Base-by-base conservation (phyloP, 768 basidiomycete species). In the Rickenella mellea region DNA sequence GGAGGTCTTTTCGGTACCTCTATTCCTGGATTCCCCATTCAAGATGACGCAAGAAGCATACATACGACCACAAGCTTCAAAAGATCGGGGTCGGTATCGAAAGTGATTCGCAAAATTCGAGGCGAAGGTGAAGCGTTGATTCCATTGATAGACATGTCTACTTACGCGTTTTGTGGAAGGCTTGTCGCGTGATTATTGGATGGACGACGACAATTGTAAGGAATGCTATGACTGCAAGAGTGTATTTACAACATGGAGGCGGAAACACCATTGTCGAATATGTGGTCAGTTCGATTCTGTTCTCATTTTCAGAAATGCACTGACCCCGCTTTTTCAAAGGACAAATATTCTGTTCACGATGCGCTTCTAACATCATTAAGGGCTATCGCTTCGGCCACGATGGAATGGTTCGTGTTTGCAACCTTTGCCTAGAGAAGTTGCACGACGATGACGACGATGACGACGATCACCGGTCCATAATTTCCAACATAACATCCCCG, bases 261-360 rank as follows among this genome's bases (percentile, higher is more conserved):
- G 96, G 48, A 96, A 93, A 60, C 96, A 99, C 54, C 96, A 99
- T 57, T 99, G 96, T 63, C 79, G 96, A 10, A 91, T 98, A 60
- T 98, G 96, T 56, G 91, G 91, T 84, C 55, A 43, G 73, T 62
- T 17, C 20, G n/a, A n/a, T 7, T 24, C 21, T 46, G 1, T 27
- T 24, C 24, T 8, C 27, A 29, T 24, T 20, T 8, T 42, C 22
- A 33, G 15, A 39, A 21, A 27, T 39, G 2, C 32, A n/a, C 24
- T 20, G 27, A 24, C 42, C 17, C 36, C n/a, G 20, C 21, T 21
- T 36, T 41, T 26, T 46, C 36, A 30, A 47, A 85, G 93, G 93
- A 25, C 93, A 96, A 61, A 93, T 99, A 58, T 99, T 97, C 58
- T 99, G 96, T 61, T 90, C 89, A 25, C 78, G 91, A 7, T 99